phyloP scores from a whole-genome alignment of 345 rosid genomes.

The Geranium rotundifolium region DNA sequence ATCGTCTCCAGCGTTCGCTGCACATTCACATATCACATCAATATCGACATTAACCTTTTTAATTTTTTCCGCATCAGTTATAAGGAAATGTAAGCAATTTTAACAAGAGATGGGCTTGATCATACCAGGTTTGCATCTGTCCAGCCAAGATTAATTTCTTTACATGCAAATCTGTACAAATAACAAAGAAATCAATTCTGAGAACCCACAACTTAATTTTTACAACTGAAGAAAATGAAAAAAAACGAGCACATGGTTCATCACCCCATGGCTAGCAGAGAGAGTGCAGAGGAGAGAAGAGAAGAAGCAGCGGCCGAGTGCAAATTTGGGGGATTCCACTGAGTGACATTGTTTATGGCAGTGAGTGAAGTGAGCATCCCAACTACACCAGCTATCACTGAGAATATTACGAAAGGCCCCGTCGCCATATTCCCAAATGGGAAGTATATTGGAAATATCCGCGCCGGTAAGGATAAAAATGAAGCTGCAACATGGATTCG shows the following conservation, averaged over 20 bases:
- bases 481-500: conserved; percentile 36
- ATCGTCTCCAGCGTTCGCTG: neutral
- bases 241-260: neutral
- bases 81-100: too few relatives aligned
- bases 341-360: conserved; percentile 36
- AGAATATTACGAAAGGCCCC: conserved; percentile 53
- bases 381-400: conserved; percentile 66
- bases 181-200: neutral
- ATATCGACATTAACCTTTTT: too few relatives aligned
- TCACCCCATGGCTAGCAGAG: conserved; percentile 81
- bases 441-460: conserved; percentile 65
- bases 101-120: conserved; percentile 5
- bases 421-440: conserved; percentile 90
- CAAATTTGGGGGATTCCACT: conserved; percentile 36
- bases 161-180: conserved; percentile 67
- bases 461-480: conserved; percentile 51
- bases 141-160: conserved; percentile 75
- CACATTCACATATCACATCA: neutral
- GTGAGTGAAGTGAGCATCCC: conserved; percentile 64
- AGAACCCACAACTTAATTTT: neutral
- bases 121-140: conserved; percentile 62
- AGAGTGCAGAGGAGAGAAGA: conserved; percentile 49
- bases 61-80: too few relatives aligned
- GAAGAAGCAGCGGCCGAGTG: conserved; percentile 67
- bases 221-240: neutral